These are phyloP conservation scores for Entrophospora sp. DNA, from an alignment of 192 early-diverging fungal species.

Conservation along the genomic window DNA sequence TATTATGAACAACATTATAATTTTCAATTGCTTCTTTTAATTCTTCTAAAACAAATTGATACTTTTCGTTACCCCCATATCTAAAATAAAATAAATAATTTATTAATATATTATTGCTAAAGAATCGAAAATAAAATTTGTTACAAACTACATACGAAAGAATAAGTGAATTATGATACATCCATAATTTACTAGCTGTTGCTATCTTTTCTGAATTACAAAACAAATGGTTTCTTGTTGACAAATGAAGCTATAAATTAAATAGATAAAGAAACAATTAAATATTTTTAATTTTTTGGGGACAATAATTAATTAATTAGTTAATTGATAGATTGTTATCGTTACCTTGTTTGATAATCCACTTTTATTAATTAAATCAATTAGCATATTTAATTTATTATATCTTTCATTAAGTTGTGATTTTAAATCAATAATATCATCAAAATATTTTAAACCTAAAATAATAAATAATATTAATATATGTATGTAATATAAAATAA, in stretches of 20 bases:
- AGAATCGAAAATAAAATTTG: no score
- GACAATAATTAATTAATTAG: neutral
- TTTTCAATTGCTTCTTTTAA: neutral
- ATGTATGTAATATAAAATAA: neutral
- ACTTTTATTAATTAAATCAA: slow-evolving; percentile 14
- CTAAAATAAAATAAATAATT: neutral
- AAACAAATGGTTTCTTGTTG: slow-evolving; percentile 11
- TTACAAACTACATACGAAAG: neutral
- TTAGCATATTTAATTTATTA: neutral
- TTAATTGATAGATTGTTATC: neutral
- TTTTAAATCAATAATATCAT: slow-evolving; percentile 4
- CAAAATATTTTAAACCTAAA: slow-evolving; percentile 18
- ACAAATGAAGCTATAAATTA: neutral
- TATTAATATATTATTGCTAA: neutral
- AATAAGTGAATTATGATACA: neutral
- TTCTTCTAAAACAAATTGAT: neutral
- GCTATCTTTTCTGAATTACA: slow-evolving; percentile 22
- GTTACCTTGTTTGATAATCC: slow-evolving; percentile 6
- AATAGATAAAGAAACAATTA: neutral
- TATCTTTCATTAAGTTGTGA: slow-evolving; percentile 12
- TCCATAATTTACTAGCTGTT: neutral
- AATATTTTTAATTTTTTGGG: neutral
- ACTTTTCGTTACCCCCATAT: neutral
- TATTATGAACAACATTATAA: neutral
- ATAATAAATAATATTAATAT: neutral